phyloP scores from a whole-genome alignment of 2,329 filamentous ascomycete genomes.

The Hypoxylon sp. region DNA sequence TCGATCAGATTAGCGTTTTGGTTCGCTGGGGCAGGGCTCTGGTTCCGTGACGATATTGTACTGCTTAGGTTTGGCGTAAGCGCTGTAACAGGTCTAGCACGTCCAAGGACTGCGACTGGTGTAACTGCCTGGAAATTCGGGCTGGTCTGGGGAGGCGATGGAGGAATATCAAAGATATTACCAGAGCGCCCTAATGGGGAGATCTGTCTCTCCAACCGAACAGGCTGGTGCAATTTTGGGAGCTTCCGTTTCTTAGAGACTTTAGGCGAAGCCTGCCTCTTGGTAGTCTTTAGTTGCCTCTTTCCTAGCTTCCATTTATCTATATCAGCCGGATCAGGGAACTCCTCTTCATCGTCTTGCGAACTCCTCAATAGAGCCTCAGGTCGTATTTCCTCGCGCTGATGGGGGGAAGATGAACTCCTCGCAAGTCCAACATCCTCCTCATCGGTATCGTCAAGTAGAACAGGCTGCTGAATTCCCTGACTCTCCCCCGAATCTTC shows the following conservation, averaged over 20 bases:
- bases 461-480: conserved; percentile 31
- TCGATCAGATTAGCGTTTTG: conserved; percentile 44
- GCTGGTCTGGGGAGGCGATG: conserved; percentile 57
- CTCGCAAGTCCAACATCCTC: conserved; percentile 38
- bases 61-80: conserved; percentile 52
- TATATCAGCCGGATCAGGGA: conserved; percentile 51
- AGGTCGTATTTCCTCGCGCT: conserved; percentile 1
- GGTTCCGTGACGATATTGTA: conserved; percentile 45
- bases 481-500: conserved; percentile 56
- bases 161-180: conserved; percentile 55
- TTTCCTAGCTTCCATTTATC: conserved; percentile 48
- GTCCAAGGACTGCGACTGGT: conserved; percentile 37
- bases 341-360: conserved; percentile 51
- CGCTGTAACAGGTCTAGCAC: conserved; percentile 27
- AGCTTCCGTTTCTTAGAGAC: conserved; percentile 47
- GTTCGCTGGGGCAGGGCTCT: conserved; percentile 47
- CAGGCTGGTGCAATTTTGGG: conserved; percentile 39
- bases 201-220: conserved; percentile 12
- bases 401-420: conserved; percentile 37
- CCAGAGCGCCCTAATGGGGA: conserved; percentile 37
- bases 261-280: conserved; percentile 50
- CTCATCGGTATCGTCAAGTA: conserved; percentile 42
- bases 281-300: conserved; percentile 28
- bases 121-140: conserved; percentile 49
- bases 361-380: conserved; percentile 43